A percentile compares a stretch with the other conserved stretches of the same genome.
These are phyloP conservation scores for Smithsoniella earleae DNA, from an alignment of 163 green algal genomes.

Conservation along the genomic window DNA sequence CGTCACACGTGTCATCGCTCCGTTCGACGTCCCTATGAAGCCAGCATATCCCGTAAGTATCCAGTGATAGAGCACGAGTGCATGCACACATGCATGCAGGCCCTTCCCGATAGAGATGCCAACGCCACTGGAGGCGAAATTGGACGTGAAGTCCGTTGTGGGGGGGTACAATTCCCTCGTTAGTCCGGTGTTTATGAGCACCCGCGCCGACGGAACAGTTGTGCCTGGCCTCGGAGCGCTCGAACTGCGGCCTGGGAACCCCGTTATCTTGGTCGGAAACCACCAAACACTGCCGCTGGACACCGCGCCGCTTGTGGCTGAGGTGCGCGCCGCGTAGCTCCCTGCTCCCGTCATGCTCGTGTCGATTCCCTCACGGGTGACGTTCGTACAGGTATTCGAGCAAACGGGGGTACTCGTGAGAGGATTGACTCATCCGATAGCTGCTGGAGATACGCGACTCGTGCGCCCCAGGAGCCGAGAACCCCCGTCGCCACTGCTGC, in stretches of 20 bases:
- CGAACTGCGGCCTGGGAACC: background rate
- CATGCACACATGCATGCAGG: background rate
- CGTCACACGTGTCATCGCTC: no score
- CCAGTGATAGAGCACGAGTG: no score
- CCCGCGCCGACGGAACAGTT: background rate
- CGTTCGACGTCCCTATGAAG: no score
- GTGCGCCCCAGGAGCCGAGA: no score
- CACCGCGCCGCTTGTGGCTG: background rate
- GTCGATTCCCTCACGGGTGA: no score
- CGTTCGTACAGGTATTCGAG: background rate
- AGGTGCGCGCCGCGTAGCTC: no score
- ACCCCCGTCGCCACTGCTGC: no score
- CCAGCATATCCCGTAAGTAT: no score
- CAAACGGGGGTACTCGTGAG: background rate
- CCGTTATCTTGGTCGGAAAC: conserved; percentile 4
- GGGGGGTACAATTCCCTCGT: background rate
- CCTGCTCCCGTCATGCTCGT: no score
- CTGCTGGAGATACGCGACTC: no score
- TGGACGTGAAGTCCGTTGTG: background rate
- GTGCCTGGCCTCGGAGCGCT: background rate
- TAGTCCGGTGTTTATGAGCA: conserved; percentile 7
- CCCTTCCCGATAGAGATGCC: background rate
- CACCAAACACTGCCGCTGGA: background rate
- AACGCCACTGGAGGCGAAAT: background rate
- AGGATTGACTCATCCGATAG: background rate